A percentile compares a stretch with the other conserved stretches of the same genome.
Conservation (phyloP, 2,329 filamentous ascomycete species). For the Nemania abortiva region DNA sequence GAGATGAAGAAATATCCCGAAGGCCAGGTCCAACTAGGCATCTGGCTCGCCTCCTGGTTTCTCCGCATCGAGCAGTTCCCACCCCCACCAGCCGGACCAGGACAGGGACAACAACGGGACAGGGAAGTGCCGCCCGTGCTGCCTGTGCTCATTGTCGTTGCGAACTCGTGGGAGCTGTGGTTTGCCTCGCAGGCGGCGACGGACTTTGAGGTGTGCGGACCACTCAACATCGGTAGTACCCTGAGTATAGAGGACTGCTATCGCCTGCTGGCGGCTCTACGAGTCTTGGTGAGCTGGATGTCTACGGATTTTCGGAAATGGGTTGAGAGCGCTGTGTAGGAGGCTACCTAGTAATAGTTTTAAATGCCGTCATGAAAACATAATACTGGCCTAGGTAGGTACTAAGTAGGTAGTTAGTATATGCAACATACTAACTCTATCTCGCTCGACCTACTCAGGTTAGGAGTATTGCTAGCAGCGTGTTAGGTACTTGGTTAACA, state of each 20-base stretch:
- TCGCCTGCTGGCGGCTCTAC: slow-evolving; percentile 11
- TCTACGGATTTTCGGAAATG: slow-evolving; percentile 8
- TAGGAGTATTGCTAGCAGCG: no score
- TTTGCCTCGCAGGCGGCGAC: background rate
- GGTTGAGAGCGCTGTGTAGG: background rate
- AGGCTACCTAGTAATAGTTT: no score
- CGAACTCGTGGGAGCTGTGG: background rate
- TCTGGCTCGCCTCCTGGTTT: slow-evolving; percentile 9
- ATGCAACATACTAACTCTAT: no score
- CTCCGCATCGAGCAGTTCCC: slow-evolving; percentile 6
- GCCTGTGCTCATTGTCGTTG: background rate
- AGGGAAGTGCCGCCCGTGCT: background rate
- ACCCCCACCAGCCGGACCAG: background rate
- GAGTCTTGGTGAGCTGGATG: slow-evolving; percentile 6
- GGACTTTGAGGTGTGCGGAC: background rate
- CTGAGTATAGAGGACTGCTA: background rate
- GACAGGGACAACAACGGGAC: background rate
- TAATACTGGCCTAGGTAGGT: no score
- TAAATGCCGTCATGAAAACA: no score
- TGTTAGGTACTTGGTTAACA: no score
- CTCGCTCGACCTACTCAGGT: no score
- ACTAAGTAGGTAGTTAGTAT: no score
- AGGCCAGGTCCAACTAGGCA: slow-evolving; percentile 4
- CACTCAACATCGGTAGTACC: background rate
- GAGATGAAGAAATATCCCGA: background rate